Evolutionary conservation across 805 yeast species (phyloP).

Genomic region (Deakozyma indianensis): DNA sequence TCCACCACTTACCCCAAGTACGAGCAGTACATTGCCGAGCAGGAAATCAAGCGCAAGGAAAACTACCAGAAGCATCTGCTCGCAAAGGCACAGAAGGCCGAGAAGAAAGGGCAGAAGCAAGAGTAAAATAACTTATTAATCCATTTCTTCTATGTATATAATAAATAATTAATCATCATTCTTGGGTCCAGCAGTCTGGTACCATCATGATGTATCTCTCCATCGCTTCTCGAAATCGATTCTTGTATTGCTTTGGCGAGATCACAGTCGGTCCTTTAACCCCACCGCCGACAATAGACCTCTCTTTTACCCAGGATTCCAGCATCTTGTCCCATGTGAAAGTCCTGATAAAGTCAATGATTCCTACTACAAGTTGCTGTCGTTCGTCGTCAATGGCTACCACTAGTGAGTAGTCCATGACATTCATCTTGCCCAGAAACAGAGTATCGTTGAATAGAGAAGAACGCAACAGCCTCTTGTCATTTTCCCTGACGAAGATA

Average conservation of each 20-base stretch:
- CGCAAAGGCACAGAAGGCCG: background rate
- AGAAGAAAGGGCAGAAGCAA: background rate
- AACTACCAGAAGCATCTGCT: constrained; percentile 42
- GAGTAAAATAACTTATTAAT: background rate
- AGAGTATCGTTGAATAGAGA: constrained; percentile 92
- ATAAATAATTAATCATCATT: background rate
- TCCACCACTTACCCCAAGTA: constrained; percentile 59
- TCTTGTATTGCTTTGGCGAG: constrained; percentile 91
- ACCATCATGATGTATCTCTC: constrained; percentile 89
- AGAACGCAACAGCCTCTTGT: constrained; percentile 70
- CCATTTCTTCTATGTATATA: background rate
- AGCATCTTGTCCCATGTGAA: constrained; percentile 98
- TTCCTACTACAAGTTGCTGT: constrained; percentile 71
- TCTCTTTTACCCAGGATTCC: constrained; percentile 97
- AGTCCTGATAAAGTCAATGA: constrained; percentile 84
- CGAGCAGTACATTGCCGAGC: constrained; percentile 50
- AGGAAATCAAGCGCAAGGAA: constrained; percentile 50
- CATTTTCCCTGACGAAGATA: constrained; percentile 81
- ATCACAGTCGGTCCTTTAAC: constrained; percentile 94
- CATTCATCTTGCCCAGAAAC: constrained; percentile 91
- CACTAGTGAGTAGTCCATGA: constrained; percentile 94
- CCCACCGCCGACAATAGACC: constrained; percentile 71
- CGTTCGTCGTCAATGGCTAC: constrained; percentile 68
- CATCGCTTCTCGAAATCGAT: constrained; percentile 94
- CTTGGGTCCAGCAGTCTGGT: constrained; percentile 44